Percentiles rank a stretch among this genome's conserved stretches.
Evolutionary conservation across 2,329 filamentous ascomycete species (phyloP).

Genomic region (Aspergillus thermomutatus): DNA sequence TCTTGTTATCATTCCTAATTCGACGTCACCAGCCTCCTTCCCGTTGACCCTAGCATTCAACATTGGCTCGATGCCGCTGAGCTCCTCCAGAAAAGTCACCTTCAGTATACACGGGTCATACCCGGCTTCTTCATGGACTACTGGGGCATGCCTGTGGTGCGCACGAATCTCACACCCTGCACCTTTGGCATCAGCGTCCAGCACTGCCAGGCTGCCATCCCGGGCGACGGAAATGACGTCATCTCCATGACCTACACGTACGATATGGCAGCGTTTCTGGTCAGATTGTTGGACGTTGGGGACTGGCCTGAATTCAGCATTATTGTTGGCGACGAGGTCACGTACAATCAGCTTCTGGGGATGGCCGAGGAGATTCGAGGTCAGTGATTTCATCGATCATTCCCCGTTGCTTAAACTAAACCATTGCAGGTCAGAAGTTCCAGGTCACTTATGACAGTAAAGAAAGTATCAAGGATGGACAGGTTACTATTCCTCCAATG

Average conservation of each 20-base stretch:
- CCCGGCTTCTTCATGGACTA: constrained; percentile 49
- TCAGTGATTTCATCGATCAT: constrained; percentile 17
- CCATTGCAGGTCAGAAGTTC: constrained; percentile 30
- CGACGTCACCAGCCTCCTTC: constrained; percentile 18
- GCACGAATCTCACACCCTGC: constrained; percentile 39
- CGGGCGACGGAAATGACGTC: constrained; percentile 46
- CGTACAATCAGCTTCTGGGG: constrained; percentile 45
- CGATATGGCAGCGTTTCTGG: constrained; percentile 50
- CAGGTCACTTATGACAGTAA: constrained; percentile 32
- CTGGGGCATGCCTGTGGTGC: constrained; percentile 38
- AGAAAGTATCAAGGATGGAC: constrained; percentile 31
- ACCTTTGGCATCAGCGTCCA: constrained; percentile 45
- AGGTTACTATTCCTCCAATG: constrained; percentile 33
- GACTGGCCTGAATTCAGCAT: constrained; percentile 44
- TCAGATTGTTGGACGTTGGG: constrained; percentile 38
- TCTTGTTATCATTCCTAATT: not conserved
- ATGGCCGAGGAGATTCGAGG: constrained; percentile 43
- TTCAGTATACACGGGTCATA: constrained; percentile 40
- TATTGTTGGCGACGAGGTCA: constrained; percentile 40
- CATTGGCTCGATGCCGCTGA: constrained; percentile 26
- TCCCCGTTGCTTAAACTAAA: not conserved
- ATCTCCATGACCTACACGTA: constrained; percentile 49
- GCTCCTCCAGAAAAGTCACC: constrained; percentile 28
- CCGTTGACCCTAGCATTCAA: constrained; percentile 29
- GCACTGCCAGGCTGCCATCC: constrained; percentile 47